Evolutionary conservation across 78 protist genomes (phyloP).

Genomic region (Chrysochromulina parva): DNA sequence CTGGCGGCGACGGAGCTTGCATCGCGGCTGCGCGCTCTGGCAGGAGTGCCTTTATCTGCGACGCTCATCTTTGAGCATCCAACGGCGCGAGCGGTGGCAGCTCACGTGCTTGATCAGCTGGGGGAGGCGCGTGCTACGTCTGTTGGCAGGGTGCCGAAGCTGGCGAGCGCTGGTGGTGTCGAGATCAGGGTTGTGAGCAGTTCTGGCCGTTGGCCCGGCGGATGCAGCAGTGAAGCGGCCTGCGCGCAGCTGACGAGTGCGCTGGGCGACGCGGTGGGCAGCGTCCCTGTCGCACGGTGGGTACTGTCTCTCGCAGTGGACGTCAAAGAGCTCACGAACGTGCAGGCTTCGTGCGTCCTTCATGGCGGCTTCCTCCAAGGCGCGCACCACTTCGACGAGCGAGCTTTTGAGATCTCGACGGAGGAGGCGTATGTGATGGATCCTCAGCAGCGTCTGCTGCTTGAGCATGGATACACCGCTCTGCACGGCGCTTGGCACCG

Average conservation of each 20-base stretch:
- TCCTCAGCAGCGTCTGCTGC: conserved; percentile 33
- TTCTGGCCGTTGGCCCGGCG: not conserved
- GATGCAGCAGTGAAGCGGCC: too few species aligned
- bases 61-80: not conserved
- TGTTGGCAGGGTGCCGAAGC: too few species aligned
- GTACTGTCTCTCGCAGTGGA: not conserved
- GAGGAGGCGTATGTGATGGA: conserved; percentile 33
- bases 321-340: too few species aligned
- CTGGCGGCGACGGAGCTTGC: not conserved
- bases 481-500: not conserved
- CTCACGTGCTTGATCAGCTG: not conserved
- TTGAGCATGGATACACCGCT: not conserved
- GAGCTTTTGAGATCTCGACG: not conserved
- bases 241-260: not conserved
- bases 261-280: not conserved
- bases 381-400: not conserved
- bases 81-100: not conserved
- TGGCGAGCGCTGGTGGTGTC: too few species aligned
- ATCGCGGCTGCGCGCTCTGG: not conserved
- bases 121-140: not conserved
- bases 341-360: not conserved
- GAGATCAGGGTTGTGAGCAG: not conserved
- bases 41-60: not conserved
- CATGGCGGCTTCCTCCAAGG: not conserved
- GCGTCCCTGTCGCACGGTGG: not conserved